These are phyloP conservation scores for Psilocybe subaeruginosa DNA, from an alignment of 768 basidiomycete species.

Conservation along the genomic window DNA sequence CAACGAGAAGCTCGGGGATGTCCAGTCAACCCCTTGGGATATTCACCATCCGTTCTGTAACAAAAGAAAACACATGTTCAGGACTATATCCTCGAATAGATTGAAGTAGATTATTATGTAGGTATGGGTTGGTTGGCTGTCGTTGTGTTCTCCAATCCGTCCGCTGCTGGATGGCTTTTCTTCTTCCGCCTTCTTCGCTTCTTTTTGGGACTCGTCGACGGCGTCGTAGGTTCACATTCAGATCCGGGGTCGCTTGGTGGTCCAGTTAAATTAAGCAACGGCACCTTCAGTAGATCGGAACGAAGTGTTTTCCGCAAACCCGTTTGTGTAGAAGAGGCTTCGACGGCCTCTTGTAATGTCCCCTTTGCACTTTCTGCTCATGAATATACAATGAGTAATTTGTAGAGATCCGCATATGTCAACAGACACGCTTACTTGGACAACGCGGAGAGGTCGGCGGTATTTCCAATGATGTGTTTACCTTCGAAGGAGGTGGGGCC, in stretches of 20 bases:
- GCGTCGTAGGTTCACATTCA: conserved; percentile 28
- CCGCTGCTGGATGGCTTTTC: conserved; percentile 35
- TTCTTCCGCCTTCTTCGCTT: conserved; percentile 57
- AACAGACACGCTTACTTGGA: not conserved
- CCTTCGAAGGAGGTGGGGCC: not conserved
- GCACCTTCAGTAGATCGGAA: conserved; percentile 32
- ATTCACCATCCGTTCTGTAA: no score
- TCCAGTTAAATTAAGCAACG: conserved; percentile 60
- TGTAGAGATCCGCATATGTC: not conserved
- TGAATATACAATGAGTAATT: not conserved
- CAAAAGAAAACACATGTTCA: no score
- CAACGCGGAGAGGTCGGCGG: not conserved
- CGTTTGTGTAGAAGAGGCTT: conserved; percentile 9
- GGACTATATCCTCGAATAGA: not conserved
- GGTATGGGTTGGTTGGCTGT: conserved; percentile 15
- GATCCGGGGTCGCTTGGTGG: conserved; percentile 40
- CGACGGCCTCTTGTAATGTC: not conserved
- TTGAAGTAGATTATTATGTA: conserved; percentile 10
- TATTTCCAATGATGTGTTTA: not conserved
- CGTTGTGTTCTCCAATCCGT: conserved; percentile 13
- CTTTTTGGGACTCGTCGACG: conserved; percentile 45
- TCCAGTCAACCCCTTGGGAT: no score
- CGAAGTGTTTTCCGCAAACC: conserved; percentile 20
- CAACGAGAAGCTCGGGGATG: not conserved
- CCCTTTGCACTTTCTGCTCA: not conserved